phyloP scores from a whole-genome alignment of 345 rosid genomes.

The Eucalyptus tenuipes region DNA sequence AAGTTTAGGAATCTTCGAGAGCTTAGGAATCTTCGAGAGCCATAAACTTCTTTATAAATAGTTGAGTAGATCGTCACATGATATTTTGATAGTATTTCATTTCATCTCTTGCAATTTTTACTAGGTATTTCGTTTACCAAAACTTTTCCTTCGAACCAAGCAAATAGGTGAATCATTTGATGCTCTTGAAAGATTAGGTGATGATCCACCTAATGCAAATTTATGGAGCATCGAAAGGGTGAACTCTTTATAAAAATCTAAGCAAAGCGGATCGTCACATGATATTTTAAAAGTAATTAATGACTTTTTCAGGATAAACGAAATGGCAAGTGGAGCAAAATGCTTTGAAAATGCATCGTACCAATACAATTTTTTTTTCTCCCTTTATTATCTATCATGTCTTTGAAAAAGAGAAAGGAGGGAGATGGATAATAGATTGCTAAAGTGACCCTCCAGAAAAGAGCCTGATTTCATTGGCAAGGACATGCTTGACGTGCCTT shows the following conservation, averaged over 20 bases:
- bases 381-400: neutral
- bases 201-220: neutral
- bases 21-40: neutral
- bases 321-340: neutral
- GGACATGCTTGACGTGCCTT: neutral
- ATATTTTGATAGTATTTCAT: neutral
- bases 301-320: neutral
- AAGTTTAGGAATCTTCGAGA: neutral
- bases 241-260: too few relatives aligned
- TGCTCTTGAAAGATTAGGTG: neutral
- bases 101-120: too few relatives aligned
- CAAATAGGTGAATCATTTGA: neutral
- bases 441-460: neutral
- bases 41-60: neutral
- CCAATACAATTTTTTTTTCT: neutral
- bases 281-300: neutral
- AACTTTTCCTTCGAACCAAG: neutral
- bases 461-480: neutral
- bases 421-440: neutral
- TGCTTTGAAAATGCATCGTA: neutral
- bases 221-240: neutral
- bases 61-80: neutral
- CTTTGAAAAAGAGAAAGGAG: neutral
- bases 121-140: neutral
- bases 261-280: fast-evolving